These are phyloP conservation scores for Trichosporon inkin DNA, from an alignment of 1,284 basidiomycete genomes.

Conservation along the genomic window DNA sequence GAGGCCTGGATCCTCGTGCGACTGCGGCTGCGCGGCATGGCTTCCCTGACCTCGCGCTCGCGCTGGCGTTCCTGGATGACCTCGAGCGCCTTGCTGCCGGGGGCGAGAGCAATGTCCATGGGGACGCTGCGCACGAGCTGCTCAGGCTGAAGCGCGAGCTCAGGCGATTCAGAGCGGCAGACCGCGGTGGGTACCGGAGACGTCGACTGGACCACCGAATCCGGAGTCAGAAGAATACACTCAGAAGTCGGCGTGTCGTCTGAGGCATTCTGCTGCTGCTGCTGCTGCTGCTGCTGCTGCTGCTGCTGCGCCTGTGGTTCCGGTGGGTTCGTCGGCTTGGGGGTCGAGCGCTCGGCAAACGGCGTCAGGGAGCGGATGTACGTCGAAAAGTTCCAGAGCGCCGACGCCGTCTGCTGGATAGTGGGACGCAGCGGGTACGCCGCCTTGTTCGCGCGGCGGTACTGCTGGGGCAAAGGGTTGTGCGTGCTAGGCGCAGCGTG, in stretches of 20 bases:
- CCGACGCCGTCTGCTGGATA: slow-evolving; percentile 32
- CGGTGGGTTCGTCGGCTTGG: neutral
- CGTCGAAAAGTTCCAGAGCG: slow-evolving; percentile 39
- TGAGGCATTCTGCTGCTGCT: too few relatives aligned
- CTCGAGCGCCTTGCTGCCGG: slow-evolving; percentile 21
- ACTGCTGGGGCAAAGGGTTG: slow-evolving; percentile 9
- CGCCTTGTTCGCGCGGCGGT: slow-evolving; percentile 14
- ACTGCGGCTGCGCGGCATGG: slow-evolving; percentile 15
- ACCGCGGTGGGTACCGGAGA: slow-evolving; percentile 27
- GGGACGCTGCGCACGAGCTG: slow-evolving; percentile 43
- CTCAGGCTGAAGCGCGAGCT: slow-evolving; percentile 13
- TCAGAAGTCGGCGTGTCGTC: neutral
- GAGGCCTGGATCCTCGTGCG: slow-evolving; percentile 12
- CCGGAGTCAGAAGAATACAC: neutral
- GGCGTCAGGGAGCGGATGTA: slow-evolving; percentile 43
- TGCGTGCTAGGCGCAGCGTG: slow-evolving; percentile 5
- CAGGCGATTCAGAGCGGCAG: slow-evolving; percentile 16
- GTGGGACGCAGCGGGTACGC: slow-evolving; percentile 27
- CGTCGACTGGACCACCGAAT: slow-evolving; percentile 8
- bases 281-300: neutral
- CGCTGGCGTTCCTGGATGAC: slow-evolving; percentile 25
- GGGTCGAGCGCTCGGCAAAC: slow-evolving; percentile 21
- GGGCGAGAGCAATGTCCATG: slow-evolving; percentile 42
- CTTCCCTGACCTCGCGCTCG: slow-evolving; percentile 26
- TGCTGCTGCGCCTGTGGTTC: neutral